Percentiles rank a stretch among this genome's conserved stretches.
Evolutionary conservation across 371 early-diverging fungal genomes (phyloP).

Genomic region (Actinomortierella ambigua): DNA sequence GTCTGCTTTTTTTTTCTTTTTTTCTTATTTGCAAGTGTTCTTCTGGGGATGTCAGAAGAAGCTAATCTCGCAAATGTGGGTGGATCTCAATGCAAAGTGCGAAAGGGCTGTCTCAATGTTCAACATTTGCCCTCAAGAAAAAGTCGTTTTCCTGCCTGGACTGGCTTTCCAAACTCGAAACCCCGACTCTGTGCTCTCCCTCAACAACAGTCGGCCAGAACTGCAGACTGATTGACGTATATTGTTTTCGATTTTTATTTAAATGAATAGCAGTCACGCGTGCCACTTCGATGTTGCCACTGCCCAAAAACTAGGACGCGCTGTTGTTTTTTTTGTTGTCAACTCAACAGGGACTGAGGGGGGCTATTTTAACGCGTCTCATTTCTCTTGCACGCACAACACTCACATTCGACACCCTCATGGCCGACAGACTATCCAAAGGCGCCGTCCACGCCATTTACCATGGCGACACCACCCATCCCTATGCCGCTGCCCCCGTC

Average conservation of each 20-base stretch:
- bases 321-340: background rate
- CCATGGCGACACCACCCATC: conserved; percentile 42
- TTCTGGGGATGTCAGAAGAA: no score
- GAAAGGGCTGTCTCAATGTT: no score
- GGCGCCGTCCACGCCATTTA: conserved; percentile 53
- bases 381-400: background rate
- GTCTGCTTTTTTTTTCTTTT: conserved; percentile 45
- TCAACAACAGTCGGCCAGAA: background rate
- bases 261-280: no score
- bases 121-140: background rate
- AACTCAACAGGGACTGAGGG: background rate
- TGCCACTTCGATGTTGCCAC: background rate
- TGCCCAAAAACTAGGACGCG: conserved; percentile 9
- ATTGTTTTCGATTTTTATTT: no score
- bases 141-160: background rate
- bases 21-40: conserved; percentile 21
- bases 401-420: conserved; percentile 10
- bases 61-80: conserved; percentile 1
- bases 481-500: conserved; percentile 45
- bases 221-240: no score
- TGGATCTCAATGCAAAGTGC: no score
- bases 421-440: conserved; percentile 47
- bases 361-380: background rate
- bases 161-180: background rate
- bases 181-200: no score